Evolutionary conservation across 1,139 yeast species (phyloP), one percentile per base, ranked within the genome.

Genomic region (Meyerozyma athensensis): DNA sequence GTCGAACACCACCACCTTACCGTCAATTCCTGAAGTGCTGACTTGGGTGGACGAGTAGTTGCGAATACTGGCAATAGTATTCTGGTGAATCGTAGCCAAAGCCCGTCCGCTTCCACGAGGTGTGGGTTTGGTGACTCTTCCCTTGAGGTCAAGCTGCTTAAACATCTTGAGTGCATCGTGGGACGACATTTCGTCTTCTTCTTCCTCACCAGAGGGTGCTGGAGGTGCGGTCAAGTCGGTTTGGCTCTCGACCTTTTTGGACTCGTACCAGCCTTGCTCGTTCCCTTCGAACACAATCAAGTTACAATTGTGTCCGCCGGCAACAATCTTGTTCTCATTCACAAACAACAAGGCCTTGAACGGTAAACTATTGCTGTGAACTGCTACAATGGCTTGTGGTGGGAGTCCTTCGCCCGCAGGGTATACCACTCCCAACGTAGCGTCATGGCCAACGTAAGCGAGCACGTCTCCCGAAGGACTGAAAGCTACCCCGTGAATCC

Each of bases 81-180:
- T 92, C 61, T 90, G 97, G 62, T 92, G 98, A 43, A 86, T 78
- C 13, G 96, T 87, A 43, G 73, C 74, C 54, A 84, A 72, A 36
- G 75, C 77, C 39, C 74, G 72, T 56, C 72, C 52, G 18, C 67
- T 63, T 13, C 48, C 44, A 7, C 20, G 19, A 36, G 45, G 44
- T 34, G 48, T 45, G 19, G 69, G 63, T 43, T 72, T 67, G 47
- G 74, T 69, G 37, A 77, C 80, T 42, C 86, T 76, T 39, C 98
- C 98, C 72, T 89, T 90, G 61, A 92, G 75, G 63, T 92, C 99
- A 74, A 92, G 72, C 62, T 92, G 96, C 62, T 89, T 83, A 68
- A 94, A 94, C 92, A 92, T 87, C 64, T 86, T 86, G 58, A 92
- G 75, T 10, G 97, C 97, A 44, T 89, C 83, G 49, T 82, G 84